Evolutionary conservation across 441 rosid genomes (phyloP).

Genomic region (Erodium texanum): DNA sequence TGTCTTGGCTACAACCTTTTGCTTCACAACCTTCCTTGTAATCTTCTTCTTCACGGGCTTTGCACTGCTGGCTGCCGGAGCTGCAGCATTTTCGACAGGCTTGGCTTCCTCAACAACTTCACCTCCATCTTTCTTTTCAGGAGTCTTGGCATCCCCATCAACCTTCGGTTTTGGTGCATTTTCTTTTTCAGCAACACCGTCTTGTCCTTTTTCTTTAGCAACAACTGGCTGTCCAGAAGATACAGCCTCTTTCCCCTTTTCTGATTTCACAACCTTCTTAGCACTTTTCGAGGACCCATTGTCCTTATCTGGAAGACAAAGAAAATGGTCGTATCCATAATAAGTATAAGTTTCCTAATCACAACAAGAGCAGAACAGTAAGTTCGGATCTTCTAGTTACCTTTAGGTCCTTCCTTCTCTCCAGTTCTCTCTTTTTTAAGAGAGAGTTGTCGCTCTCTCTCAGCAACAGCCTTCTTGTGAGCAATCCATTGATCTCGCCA

Average conservation of each 20-base stretch:
- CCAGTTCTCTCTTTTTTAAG: slow-evolving; percentile 45
- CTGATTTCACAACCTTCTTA: slow-evolving; percentile 31
- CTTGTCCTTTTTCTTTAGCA: slow-evolving; percentile 33
- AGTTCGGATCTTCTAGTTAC: slow-evolving; percentile 27
- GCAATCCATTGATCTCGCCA: slow-evolving; percentile 84
- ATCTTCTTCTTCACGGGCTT: slow-evolving; percentile 72
- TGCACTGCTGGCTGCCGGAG: slow-evolving; percentile 35
- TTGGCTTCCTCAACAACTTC: slow-evolving; percentile 29
- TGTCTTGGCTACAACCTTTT: slow-evolving; percentile 41
- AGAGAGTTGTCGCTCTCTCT: slow-evolving; percentile 52
- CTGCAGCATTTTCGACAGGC: slow-evolving; percentile 32
- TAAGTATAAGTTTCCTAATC: slow-evolving; percentile 6
- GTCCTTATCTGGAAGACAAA: slow-evolving; percentile 33
- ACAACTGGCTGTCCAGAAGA: slow-evolving; percentile 24
- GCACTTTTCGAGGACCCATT: slow-evolving; percentile 32
- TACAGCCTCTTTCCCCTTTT: slow-evolving; percentile 28
- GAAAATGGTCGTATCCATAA: slow-evolving; percentile 8
- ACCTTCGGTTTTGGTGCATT: slow-evolving; percentile 24
- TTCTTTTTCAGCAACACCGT: slow-evolving; percentile 27
- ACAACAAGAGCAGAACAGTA: slow-evolving; percentile 10
- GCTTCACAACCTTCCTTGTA: slow-evolving; percentile 69
- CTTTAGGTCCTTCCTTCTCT: slow-evolving; percentile 53
- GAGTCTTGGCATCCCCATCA: slow-evolving; percentile 27
- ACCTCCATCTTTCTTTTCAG: slow-evolving; percentile 27
- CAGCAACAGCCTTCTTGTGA: slow-evolving; percentile 61